Evolutionary conservation across 306 rosid genomes (phyloP).

Genomic region (Lathyrus tuberosus): DNA sequence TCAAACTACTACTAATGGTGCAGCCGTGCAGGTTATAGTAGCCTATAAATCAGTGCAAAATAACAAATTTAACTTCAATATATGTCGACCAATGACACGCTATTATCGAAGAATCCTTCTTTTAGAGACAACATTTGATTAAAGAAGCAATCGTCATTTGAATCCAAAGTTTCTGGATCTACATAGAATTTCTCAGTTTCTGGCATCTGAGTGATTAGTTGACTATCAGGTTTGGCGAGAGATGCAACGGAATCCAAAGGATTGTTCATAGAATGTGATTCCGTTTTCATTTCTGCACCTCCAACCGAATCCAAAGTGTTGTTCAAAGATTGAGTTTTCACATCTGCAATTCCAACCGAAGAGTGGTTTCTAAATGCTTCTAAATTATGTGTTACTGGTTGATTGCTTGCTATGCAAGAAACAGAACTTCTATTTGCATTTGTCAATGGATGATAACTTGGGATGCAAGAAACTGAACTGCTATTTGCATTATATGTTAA

Average conservation of each 20-base stretch:
- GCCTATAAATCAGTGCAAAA: no score
- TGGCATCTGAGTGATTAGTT: neutral
- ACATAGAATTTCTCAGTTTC: conserved; percentile 1
- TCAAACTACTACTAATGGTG: neutral
- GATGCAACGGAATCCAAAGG: neutral
- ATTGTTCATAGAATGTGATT: conserved; percentile 15
- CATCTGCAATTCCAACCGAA: conserved; percentile 33
- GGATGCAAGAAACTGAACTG: neutral
- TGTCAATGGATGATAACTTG: conserved; percentile 34
- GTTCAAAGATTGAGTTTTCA: conserved; percentile 40
- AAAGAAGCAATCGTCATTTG: conserved; percentile 44
- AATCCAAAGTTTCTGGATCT: neutral
- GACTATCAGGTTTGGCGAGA: neutral
- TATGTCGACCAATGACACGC: conserved; percentile 59
- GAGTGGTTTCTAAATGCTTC: conserved; percentile 50
- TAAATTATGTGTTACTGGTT: conserved; percentile 37
- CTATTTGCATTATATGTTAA: conserved; percentile 29
- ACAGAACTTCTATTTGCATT: neutral
- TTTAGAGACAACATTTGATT: conserved; percentile 46
- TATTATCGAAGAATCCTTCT: conserved; percentile 46
- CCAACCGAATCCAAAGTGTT: neutral
- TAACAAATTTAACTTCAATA: conserved; percentile 24
- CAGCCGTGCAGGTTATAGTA: no score
- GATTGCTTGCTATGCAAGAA: neutral
- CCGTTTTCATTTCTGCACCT: conserved; percentile 29